These are phyloP conservation scores for Schizosaccharomyces octosporus DNA, from an alignment of 805 yeast genomes.

Conservation along the genomic window DNA sequence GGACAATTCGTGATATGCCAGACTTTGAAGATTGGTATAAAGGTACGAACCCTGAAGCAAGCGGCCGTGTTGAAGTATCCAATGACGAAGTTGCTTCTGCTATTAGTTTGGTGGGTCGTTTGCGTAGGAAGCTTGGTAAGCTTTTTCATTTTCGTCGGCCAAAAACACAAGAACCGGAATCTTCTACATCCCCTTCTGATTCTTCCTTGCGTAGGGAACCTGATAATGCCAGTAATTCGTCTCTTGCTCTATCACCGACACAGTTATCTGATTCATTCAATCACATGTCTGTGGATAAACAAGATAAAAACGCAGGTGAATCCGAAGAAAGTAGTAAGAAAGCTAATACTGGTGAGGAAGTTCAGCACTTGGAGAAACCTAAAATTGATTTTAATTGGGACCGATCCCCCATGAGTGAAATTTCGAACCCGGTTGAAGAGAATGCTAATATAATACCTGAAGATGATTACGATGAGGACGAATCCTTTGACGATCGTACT, in stretches of 20 bases:
- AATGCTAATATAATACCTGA: too few relatives aligned
- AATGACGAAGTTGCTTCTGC: constrained; percentile 52
- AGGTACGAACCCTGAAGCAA: neutral
- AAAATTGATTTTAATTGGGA: too few relatives aligned
- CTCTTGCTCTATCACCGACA: neutral
- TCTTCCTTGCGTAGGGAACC: neutral
- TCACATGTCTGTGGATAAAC: neutral
- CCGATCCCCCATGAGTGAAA: too few relatives aligned
- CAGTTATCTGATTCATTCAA: neutral
- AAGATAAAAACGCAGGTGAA: too few relatives aligned
- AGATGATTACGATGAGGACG: too few relatives aligned
- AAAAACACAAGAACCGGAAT: neutral
- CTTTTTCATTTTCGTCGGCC: neutral
- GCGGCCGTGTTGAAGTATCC: constrained; percentile 24
- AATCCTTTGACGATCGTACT: too few relatives aligned
- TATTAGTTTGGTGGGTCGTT: constrained; percentile 16
- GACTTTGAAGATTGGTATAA: constrained; percentile 5
- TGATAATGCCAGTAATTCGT: neutral
- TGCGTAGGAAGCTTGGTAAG: neutral
- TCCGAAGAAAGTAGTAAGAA: too few relatives aligned
- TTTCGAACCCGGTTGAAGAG: too few relatives aligned
- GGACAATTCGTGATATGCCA: constrained; percentile 25
- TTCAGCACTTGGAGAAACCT: too few relatives aligned
- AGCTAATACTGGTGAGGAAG: too few relatives aligned
- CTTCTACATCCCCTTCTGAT: neutral